Base-by-base conservation (phyloP, 495 filamentous ascomycete genomes). In the Durotheca rogersii region DNA sequence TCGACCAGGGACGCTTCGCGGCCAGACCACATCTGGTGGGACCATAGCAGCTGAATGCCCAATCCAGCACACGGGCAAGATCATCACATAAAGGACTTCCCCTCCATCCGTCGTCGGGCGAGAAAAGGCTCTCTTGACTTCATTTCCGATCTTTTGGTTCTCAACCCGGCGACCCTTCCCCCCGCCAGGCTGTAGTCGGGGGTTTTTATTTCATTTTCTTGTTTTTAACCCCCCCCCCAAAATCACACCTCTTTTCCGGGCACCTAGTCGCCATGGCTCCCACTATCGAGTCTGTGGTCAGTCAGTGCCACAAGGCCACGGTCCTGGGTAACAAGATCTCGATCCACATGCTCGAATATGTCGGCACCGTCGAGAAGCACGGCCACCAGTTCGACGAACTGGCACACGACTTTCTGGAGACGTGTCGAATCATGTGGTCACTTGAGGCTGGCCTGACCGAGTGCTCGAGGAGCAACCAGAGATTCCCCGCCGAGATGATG, bases 261-360 rank as follows among this genome's bases (percentile, higher is more conserved):
- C n/a, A n/a, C n/a, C n/a, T 11, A 5, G 7, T 38, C 41, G 29
- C 15, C 32, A 59, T 59, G 56, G 55, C 39, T 14, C 56, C 50
- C 25, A 53, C 56, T 38, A 59, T 59, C 23, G 56, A 59, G 15
- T 50, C 50, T n/a, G 45, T 53, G 18, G 44, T 59, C 11, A 18
- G 52, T 37, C 39, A 56, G 21, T 72, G 69, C 52, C 64, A 67
- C 23, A 67, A 63, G 55, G 62, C 67, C 5, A 73, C 71, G 3
- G 57, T 61, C 11, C 63, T 68, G 6, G 75, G 75, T 36, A 77
- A 81, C 53, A 69, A 68, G 43, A 75, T 78, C 50, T 72, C 78
- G 1, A 71, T 81, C 14, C 78, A 72, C 50, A 76, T 79, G 69
- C 72, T 81, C 31, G 76, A 81, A 50, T 80, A 78, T 50, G 68